These are phyloP conservation scores for Tritrichomonas musculus DNA, from an alignment of 208 protist species.

Conservation along the genomic window DNA sequence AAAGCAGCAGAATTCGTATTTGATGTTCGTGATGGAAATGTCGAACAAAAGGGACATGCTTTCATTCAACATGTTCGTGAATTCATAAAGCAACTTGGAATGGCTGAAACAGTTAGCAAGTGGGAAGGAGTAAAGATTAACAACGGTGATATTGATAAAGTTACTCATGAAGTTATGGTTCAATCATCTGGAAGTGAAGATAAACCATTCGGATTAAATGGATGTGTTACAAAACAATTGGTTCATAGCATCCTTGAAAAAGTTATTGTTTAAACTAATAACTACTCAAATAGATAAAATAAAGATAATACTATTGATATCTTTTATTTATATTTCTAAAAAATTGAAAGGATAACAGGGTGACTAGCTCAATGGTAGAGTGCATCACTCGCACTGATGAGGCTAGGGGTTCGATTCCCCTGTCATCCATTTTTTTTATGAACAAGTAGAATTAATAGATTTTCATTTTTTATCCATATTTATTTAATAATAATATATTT, in stretches of 20 bases:
- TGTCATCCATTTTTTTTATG: too few species aligned
- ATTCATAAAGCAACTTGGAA: background rate
- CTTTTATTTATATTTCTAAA: too few species aligned
- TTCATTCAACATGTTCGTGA: background rate
- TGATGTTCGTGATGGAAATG: background rate
- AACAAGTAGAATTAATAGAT: too few species aligned
- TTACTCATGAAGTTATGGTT: background rate
- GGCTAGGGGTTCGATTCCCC: too few species aligned
- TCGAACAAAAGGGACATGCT: background rate
- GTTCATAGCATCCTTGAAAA: background rate
- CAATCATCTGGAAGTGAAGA: background rate
- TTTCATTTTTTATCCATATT: too few species aligned
- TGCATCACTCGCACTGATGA: too few species aligned
- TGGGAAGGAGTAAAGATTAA: too few species aligned
- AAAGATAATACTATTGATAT: too few species aligned
- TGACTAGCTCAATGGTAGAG: too few species aligned
- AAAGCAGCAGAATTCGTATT: background rate
- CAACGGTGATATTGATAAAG: background rate
- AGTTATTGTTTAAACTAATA: slow-evolving; percentile 12
- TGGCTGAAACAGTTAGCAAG: background rate
- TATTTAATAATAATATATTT: too few species aligned
- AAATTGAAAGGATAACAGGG: too few species aligned
- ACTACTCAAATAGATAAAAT: too few species aligned
- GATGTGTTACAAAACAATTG: background rate
- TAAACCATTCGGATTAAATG: background rate